Evolutionary conservation across 2,329 filamentous ascomycete species (phyloP), one percentile per base, ranked within the genome.

Genomic region (Ophiostoma pallidulum): DNA sequence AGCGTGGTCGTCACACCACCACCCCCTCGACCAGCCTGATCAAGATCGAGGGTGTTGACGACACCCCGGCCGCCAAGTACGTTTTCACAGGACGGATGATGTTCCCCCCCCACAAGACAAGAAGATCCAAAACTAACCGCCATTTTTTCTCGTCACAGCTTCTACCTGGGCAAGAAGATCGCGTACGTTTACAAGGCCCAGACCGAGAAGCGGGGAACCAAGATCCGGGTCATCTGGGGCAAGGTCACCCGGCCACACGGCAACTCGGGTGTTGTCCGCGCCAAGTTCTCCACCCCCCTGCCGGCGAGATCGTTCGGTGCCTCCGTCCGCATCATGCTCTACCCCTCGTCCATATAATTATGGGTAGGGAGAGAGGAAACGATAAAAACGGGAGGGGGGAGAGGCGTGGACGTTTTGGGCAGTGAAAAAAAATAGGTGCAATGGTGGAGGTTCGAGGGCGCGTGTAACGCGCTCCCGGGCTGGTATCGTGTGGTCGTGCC

Each of bases 111-210:
- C n/a, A n/a, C n/a, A n/a, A n/a, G n/a, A n/a, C n/a, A n/a, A n/a
- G n/a, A n/a, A n/a, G n/a, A n/a, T n/a, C n/a, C n/a, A n/a, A n/a
- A n/a, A 32, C 42, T 53, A 41, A 37, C 36, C 12, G 12, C 14
- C 38, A 19, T 19, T 31, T 24, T 14, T 52, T n/a, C n/a, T n/a
- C n/a, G n/a, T n/a, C n/a, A 51, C 60, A 78, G 75, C 75, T 96
- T 96, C 86, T 98, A 98, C 78, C 78, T 88, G 60, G 92, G 92
- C 75, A 98, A 98, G 86, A 90, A 90, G 77, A 82, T 97, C 70
- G 92, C 92, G 70, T 98, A 89, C 73, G 89, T 98, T 73, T 98
- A 97, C 82, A 88, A 90, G 68, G 91, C 84, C 63, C 83, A 87
- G 74, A 90, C 83, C 75, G 88, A 95, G 78, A 80, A 95, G 67